Conservation (phyloP, 2,329 filamentous ascomycete species). For the Calonectria fujianensis region DNA sequence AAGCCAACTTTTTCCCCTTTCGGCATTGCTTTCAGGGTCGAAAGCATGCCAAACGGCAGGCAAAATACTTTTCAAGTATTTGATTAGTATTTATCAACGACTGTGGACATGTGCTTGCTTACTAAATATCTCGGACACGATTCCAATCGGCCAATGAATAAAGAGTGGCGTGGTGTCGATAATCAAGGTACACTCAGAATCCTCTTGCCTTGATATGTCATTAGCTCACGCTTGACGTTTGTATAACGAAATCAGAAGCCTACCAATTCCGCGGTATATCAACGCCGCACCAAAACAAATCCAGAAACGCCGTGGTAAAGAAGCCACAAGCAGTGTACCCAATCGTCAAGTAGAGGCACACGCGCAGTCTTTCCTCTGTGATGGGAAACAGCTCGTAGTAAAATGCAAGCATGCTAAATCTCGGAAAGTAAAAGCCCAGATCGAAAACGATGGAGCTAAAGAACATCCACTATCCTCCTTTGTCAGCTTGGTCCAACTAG, state of each 20-base stretch:
- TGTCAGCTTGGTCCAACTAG: not conserved
- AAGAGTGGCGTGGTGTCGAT: not conserved
- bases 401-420: slow-evolving; percentile 14
- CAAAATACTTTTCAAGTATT: not conserved
- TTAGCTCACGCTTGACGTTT: not conserved
- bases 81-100: not conserved
- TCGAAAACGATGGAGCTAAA: not conserved
- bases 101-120: not conserved
- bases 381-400: slow-evolving; percentile 19
- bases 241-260: not conserved
- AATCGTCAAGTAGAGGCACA: not conserved
- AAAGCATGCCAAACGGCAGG: slow-evolving; percentile 12
- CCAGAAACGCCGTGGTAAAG: not conserved
- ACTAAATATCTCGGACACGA: slow-evolving; percentile 11
- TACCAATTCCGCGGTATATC: not conserved
- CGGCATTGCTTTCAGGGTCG: slow-evolving; percentile 1
- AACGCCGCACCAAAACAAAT: not conserved
- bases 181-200: not conserved
- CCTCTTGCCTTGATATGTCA: not conserved
- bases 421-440: slow-evolving; percentile 9
- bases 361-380: slow-evolving; percentile 4
- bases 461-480: not conserved
- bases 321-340: slow-evolving; percentile 1
- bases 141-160: slow-evolving; percentile 14
- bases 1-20: not conserved